phyloP scores from a whole-genome alignment of 257 asterid species.

The Ocimum tenuiflorum region DNA sequence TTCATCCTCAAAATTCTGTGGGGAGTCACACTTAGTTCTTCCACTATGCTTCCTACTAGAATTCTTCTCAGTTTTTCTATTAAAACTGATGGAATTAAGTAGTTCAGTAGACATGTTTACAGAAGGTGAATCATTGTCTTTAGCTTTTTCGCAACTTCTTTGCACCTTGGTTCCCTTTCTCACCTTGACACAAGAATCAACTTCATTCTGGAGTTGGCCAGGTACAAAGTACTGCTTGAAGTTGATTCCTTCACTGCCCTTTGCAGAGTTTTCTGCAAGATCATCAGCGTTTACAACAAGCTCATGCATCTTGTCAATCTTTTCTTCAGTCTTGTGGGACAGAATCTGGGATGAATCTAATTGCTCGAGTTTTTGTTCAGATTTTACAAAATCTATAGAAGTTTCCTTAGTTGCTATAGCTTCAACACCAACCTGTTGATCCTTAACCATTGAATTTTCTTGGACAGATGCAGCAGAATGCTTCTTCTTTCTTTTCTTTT shows the following conservation, averaged over 20 bases:
- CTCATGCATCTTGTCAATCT: slow-evolving; percentile 19
- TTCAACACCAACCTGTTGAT: slow-evolving; percentile 28
- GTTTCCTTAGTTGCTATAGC: slow-evolving; percentile 25
- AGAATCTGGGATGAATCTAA: slow-evolving; percentile 23
- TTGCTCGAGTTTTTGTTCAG: slow-evolving; percentile 12
- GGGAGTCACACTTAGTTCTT: slow-evolving; percentile 16
- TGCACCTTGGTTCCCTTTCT: slow-evolving; percentile 20
- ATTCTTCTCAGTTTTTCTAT: slow-evolving; percentile 15
- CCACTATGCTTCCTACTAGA: slow-evolving; percentile 15
- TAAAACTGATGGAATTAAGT: slow-evolving; percentile 22
- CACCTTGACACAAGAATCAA: slow-evolving; percentile 18
- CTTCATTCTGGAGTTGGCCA: slow-evolving; percentile 27
- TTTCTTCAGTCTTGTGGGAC: slow-evolving; percentile 26
- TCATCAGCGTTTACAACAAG: slow-evolving; percentile 26
- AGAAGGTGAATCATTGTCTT: slow-evolving; percentile 27
- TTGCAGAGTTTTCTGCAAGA: slow-evolving; percentile 17
- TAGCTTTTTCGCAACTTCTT: slow-evolving; percentile 13
- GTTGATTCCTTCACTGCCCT: slow-evolving; percentile 34
- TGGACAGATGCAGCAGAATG: slow-evolving; percentile 29
- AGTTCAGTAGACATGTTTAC: slow-evolving; percentile 24
- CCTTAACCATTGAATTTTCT: slow-evolving; percentile 22
- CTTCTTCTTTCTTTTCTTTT: slow-evolving; percentile 35
- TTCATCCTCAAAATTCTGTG: slow-evolving; percentile 21
- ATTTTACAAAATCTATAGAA: not conserved
- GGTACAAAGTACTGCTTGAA: slow-evolving; percentile 55